phyloP scores from a whole-genome alignment of 495 filamentous ascomycete genomes.

The Hamigera avellanea region DNA sequence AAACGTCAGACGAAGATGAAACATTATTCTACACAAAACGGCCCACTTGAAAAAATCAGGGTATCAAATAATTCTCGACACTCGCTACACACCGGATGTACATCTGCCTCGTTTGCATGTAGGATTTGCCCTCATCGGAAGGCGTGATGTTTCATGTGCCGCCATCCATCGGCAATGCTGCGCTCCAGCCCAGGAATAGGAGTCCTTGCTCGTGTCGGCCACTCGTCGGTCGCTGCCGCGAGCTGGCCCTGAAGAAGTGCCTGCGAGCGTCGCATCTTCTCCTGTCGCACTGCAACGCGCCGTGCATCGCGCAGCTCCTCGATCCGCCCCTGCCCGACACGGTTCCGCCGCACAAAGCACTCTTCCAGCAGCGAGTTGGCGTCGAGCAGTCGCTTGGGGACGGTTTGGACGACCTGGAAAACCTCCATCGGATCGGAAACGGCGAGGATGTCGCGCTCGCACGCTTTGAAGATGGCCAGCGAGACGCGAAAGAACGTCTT shows the following conservation, averaged over 20 bases:
- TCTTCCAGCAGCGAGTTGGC: constrained; percentile 69
- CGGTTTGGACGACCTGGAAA: constrained; percentile 87
- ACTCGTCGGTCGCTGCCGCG: constrained; percentile 26
- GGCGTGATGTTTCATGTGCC: constrained; percentile 29
- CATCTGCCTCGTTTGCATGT: too few relatives aligned
- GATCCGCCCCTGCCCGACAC: constrained; percentile 59
- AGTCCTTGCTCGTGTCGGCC: constrained; percentile 19
- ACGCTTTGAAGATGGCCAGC: constrained; percentile 84
- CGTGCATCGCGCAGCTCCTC: constrained; percentile 30
- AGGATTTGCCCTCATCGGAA: constrained; percentile 15
- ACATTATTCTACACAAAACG: too few relatives aligned
- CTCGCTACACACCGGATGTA: too few relatives aligned
- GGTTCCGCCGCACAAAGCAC: constrained; percentile 67
- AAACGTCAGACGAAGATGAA: too few relatives aligned
- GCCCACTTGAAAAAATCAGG: too few relatives aligned
- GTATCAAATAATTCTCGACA: constrained; percentile 1
- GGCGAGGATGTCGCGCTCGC: constrained; percentile 67
- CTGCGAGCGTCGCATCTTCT: constrained; percentile 30
- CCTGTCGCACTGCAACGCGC: constrained; percentile 31
- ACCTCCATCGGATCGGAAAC: constrained; percentile 90
- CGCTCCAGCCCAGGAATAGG: constrained; percentile 25
- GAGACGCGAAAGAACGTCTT: constrained; percentile 93
- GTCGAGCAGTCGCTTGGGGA: constrained; percentile 72
- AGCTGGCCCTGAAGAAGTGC: constrained; percentile 29
- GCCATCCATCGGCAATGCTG: constrained; percentile 27